A percentile compares a stretch with the other conserved stretches of the same genome.
These are phyloP conservation scores for Carnegiea gigantea DNA, from an alignment of 179 eudicot genomes.

Conservation along the genomic window DNA sequence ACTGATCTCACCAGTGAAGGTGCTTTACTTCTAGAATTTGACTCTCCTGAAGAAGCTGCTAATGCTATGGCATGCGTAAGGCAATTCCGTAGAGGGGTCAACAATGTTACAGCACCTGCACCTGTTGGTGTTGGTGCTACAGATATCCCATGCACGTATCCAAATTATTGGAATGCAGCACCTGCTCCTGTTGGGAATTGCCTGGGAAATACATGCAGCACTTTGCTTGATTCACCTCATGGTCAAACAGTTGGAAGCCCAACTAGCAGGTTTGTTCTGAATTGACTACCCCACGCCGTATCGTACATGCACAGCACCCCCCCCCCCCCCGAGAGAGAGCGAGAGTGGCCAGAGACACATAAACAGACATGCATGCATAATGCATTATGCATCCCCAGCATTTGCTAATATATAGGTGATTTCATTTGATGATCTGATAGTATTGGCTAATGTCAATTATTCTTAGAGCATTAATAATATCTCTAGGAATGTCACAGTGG, in stretches of 20 bases:
- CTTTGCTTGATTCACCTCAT: conserved; percentile 57
- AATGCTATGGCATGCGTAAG: conserved; percentile 69
- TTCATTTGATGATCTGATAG: background rate
- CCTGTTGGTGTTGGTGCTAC: conserved; percentile 28
- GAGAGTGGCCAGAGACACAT: background rate
- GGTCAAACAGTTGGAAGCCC: conserved; percentile 53
- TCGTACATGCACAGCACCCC: background rate
- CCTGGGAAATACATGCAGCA: conserved; percentile 35
- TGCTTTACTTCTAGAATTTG: conserved; percentile 87
- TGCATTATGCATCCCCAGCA: background rate
- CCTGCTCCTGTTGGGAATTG: conserved; percentile 34
- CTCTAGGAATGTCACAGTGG: background rate
- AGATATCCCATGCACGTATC: conserved; percentile 39
- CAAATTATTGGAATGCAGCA: conserved; percentile 36
- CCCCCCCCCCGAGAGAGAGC: background rate
- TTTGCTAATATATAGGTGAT: background rate
- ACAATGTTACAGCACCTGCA: conserved; percentile 19
- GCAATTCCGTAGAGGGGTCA: conserved; percentile 55
- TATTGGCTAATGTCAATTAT: background rate
- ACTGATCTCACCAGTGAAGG: conserved; percentile 74
- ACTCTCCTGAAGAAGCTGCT: conserved; percentile 89
- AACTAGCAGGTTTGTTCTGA: conserved; percentile 34
- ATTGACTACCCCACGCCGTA: too few relatives aligned
- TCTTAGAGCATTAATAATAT: background rate
- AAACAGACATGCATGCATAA: background rate